Evolutionary conservation across 208 protist genomes (phyloP).

Genomic region (Leishmania arabica): DNA sequence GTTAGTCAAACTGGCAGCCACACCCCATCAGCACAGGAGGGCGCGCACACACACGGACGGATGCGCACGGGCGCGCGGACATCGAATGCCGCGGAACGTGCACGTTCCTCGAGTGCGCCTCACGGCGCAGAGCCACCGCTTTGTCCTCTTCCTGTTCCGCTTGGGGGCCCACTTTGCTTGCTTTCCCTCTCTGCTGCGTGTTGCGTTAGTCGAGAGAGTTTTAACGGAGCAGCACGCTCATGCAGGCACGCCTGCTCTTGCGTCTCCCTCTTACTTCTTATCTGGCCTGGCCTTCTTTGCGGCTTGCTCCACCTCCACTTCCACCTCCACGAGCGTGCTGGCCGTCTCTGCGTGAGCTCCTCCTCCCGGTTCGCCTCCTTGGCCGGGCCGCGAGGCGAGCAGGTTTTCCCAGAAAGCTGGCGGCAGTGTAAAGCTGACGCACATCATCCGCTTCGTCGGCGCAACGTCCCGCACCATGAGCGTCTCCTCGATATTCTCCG

Average conservation of each 20-base stretch:
- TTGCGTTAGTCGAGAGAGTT: background rate
- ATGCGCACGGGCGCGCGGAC: background rate
- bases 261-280: background rate
- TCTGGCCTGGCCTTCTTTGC: background rate
- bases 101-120: background rate
- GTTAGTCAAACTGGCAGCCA: background rate
- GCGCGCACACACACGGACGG: background rate
- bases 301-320: background rate
- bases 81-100: background rate
- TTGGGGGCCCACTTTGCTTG: too few species aligned
- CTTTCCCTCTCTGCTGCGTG: background rate
- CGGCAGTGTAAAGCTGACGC: conserved; percentile 93
- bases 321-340: background rate
- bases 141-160: too few species aligned
- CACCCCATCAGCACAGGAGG: background rate
- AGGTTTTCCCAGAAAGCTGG: conserved; percentile 56
- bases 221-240: background rate
- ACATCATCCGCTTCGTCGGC: conserved; percentile 95
- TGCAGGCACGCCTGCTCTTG: background rate
- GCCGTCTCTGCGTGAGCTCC: background rate
- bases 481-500: conserved; percentile 62
- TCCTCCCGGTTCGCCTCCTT: background rate
- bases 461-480: conserved; percentile 94
- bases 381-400: background rate
- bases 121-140: background rate